A percentile compares a stretch with the other conserved stretches of the same genome.
phyloP scores from a whole-genome alignment of 2,329 filamentous ascomycete genomes.

The Paecilomyces dactylethromorphus region DNA sequence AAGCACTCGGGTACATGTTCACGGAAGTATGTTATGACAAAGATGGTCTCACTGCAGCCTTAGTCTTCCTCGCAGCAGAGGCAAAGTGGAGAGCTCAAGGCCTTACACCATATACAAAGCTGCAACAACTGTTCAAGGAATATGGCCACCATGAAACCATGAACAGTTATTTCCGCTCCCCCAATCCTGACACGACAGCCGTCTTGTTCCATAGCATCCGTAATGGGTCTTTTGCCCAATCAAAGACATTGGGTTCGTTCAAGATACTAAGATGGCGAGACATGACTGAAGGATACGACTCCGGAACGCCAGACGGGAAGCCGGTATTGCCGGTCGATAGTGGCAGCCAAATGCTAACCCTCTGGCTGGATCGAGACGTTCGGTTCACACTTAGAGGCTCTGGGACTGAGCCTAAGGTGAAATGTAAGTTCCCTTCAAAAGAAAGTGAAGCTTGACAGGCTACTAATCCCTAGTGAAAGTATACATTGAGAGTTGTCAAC shows the following conservation, averaged over 20 bases:
- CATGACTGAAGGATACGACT: slow-evolving; percentile 56
- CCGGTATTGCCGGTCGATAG: slow-evolving; percentile 52
- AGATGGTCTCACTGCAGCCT: slow-evolving; percentile 56
- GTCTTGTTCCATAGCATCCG: slow-evolving; percentile 52
- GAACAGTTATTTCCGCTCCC: slow-evolving; percentile 59
- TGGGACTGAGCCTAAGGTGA: slow-evolving; percentile 63
- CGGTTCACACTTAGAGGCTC: slow-evolving; percentile 56
- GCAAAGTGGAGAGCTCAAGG: slow-evolving; percentile 45
- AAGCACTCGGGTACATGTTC: slow-evolving; percentile 63
- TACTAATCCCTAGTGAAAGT: slow-evolving; percentile 17
- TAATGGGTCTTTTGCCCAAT: slow-evolving; percentile 34
- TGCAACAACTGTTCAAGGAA: slow-evolving; percentile 50
- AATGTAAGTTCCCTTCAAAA: slow-evolving; percentile 34
- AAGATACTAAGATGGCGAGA: slow-evolving; percentile 55
- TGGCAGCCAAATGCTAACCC: slow-evolving; percentile 58
- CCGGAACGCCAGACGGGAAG: slow-evolving; percentile 43
- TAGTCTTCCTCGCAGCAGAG: slow-evolving; percentile 52
- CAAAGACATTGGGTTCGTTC: slow-evolving; percentile 44
- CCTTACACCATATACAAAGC: slow-evolving; percentile 51
- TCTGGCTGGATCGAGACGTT: slow-evolving; percentile 48
- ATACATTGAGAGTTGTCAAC: slow-evolving; percentile 36
- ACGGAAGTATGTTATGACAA: slow-evolving; percentile 57
- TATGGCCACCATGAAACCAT: slow-evolving; percentile 58
- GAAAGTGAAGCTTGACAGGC: slow-evolving; percentile 1
- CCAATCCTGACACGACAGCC: slow-evolving; percentile 46